phyloP scores from a whole-genome alignment of 257 asterid species.

The Schizonepeta tenuifolia region DNA sequence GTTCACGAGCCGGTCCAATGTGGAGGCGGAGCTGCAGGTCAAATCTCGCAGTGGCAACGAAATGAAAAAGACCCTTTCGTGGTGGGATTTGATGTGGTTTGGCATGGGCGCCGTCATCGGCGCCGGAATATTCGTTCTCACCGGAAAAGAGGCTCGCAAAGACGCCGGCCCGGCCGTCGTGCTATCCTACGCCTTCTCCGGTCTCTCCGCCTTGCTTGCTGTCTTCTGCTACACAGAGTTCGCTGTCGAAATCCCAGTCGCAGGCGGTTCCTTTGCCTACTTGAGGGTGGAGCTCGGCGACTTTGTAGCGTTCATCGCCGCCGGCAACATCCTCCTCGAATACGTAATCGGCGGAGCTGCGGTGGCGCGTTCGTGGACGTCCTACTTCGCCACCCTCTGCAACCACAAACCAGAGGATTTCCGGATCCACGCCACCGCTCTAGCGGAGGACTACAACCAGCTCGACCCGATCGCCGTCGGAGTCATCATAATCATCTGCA shows the following conservation, averaged over 20 bases:
- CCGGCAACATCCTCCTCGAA: slow-evolving; percentile 64
- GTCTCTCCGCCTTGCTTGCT: slow-evolving; percentile 80
- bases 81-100: slow-evolving; percentile 95
- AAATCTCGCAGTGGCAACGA: slow-evolving; percentile 55
- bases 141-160: slow-evolving; percentile 58
- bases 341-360: slow-evolving; percentile 59
- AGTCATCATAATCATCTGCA: slow-evolving; percentile 37
- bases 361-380: slow-evolving; percentile 65
- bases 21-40: slow-evolving; percentile 56
- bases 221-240: slow-evolving; percentile 90
- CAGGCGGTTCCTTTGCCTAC: slow-evolving; percentile 66
- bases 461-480: slow-evolving; percentile 61
- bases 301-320: slow-evolving; percentile 58
- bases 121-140: slow-evolving; percentile 83
- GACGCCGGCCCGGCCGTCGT: slow-evolving; percentile 81
- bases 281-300: slow-evolving; percentile 65
- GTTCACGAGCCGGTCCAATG: slow-evolving; percentile 57
- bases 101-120: slow-evolving; percentile 95
- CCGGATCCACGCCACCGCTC: slow-evolving; percentile 42
- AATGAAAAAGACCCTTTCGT: slow-evolving; percentile 73
- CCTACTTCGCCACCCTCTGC: slow-evolving; percentile 59
- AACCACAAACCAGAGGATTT: slow-evolving; percentile 43
- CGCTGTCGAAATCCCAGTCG: slow-evolving; percentile 87
- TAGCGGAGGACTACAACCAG: slow-evolving; percentile 43
- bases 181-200: slow-evolving; percentile 69